Evolutionary conservation across 2,329 filamentous ascomycete genomes (phyloP).

Genomic region (Ophidiomyces ophidiicola): DNA sequence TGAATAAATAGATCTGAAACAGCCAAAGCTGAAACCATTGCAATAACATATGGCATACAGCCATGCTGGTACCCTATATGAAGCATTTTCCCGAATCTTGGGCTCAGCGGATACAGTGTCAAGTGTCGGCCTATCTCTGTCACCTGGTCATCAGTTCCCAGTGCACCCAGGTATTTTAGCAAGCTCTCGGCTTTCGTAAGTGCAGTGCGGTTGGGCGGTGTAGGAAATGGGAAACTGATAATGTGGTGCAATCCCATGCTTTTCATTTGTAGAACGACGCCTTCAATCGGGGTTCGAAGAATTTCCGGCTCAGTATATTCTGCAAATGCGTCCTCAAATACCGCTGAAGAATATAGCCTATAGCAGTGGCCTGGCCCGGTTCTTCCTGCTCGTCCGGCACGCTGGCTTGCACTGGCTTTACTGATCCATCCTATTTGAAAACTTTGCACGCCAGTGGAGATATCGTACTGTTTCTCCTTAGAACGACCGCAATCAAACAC

Average conservation of each 20-base stretch:
- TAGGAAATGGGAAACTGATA: slow-evolving; percentile 91
- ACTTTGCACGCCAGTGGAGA: slow-evolving; percentile 81
- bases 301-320: slow-evolving; percentile 83
- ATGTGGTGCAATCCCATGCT: slow-evolving; percentile 85
- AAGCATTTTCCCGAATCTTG: slow-evolving; percentile 84
- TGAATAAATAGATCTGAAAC: slow-evolving; percentile 79
- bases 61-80: slow-evolving; percentile 71
- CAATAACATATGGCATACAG: slow-evolving; percentile 74
- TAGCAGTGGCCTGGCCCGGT: slow-evolving; percentile 96
- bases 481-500: slow-evolving; percentile 90
- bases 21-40: slow-evolving; percentile 76
- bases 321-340: slow-evolving; percentile 76
- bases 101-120: slow-evolving; percentile 78
- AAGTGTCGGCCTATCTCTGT: slow-evolving; percentile 70
- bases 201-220: slow-evolving; percentile 64
- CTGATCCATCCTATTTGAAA: slow-evolving; percentile 96
- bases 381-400: slow-evolving; percentile 84
- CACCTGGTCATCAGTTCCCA: slow-evolving; percentile 59
- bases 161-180: slow-evolving; percentile 70
- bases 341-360: slow-evolving; percentile 81
- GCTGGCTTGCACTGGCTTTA: slow-evolving; percentile 86
- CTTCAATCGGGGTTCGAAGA: slow-evolving; percentile 80
- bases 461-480: slow-evolving; percentile 84
- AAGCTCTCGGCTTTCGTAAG: slow-evolving; percentile 76
- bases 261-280: slow-evolving; percentile 85